phyloP scores from a whole-genome alignment of 345 rosid species.

The Salix purpurea region DNA sequence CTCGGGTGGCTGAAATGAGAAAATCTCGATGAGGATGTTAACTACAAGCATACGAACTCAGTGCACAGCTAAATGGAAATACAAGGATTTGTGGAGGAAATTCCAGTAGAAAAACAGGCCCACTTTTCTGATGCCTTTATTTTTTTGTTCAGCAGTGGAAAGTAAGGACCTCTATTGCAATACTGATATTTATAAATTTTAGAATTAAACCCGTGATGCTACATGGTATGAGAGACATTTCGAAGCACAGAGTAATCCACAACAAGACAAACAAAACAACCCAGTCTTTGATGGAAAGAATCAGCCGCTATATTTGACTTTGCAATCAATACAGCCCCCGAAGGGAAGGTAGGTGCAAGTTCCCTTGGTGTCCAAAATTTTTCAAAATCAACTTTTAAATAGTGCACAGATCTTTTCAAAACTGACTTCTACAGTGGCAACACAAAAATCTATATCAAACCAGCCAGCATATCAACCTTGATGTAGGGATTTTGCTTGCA shows the following conservation, averaged over 20 bases:
- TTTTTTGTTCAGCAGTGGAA: neutral
- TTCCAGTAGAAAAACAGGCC: neutral
- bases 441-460: neutral
- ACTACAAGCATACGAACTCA: neutral
- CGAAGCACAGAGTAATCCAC: neutral
- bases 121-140: neutral
- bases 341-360: too few relatives aligned
- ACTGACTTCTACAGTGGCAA: neutral
- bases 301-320: neutral
- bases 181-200: neutral
- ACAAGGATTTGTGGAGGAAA: neutral
- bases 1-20: constrained; percentile 50
- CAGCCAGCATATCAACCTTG: neutral
- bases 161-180: neutral
- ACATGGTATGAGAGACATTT: neutral
- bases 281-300: neutral
- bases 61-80: neutral
- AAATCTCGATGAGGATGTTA: neutral
- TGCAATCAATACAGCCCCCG: neutral
- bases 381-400: too few relatives aligned
- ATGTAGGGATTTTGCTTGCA: neutral
- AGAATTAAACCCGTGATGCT: neutral
- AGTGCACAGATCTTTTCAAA: too few relatives aligned
- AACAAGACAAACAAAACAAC: neutral
- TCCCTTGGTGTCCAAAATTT: neutral